These are phyloP conservation scores for Neoboletus magnificus DNA, from an alignment of 768 basidiomycete species.

Conservation along the genomic window DNA sequence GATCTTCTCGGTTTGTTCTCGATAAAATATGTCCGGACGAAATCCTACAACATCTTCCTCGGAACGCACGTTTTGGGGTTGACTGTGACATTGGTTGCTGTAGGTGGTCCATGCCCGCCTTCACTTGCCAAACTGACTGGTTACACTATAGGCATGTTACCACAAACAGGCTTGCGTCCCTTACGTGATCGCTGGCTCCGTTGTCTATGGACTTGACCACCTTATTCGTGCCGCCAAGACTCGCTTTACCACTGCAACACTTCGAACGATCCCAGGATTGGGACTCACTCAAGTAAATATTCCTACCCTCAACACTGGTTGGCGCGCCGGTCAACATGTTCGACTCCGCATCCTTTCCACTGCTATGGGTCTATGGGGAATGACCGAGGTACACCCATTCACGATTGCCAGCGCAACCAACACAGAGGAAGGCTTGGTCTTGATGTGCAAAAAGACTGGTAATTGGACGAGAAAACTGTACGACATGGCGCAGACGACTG, in stretches of 20 bases:
- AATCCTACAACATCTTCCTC: slow-evolving; percentile 64
- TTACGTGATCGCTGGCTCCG: slow-evolving; percentile 50
- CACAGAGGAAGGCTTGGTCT: slow-evolving; percentile 55
- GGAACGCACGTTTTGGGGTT: slow-evolving; percentile 57
- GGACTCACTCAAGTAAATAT: slow-evolving; percentile 62
- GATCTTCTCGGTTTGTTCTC: slow-evolving; percentile 65
- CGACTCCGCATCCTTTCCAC: slow-evolving; percentile 61
- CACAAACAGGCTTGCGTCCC: slow-evolving; percentile 53
- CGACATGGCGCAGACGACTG: slow-evolving; percentile 40
- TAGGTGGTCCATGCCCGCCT: slow-evolving; percentile 30
- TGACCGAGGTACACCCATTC: slow-evolving; percentile 74
- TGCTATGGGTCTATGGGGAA: slow-evolving; percentile 52
- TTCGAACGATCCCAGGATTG: slow-evolving; percentile 60
- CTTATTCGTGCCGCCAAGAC: slow-evolving; percentile 61
- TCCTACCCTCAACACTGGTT: slow-evolving; percentile 60
- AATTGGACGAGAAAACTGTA: slow-evolving; percentile 61
- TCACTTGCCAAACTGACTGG: slow-evolving; percentile 1
- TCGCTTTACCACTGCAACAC: slow-evolving; percentile 52
- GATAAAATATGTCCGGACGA: slow-evolving; percentile 47
- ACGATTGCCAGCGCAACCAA: slow-evolving; percentile 70
- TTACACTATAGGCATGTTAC: slow-evolving; percentile 35
- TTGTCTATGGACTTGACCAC: slow-evolving; percentile 56
- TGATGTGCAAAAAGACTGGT: slow-evolving; percentile 66
- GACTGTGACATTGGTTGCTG: slow-evolving; percentile 51
- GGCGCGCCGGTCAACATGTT: slow-evolving; percentile 86